phyloP scores from a whole-genome alignment of 2,329 filamentous ascomycete genomes.

The Aspergillus chevalieri region DNA sequence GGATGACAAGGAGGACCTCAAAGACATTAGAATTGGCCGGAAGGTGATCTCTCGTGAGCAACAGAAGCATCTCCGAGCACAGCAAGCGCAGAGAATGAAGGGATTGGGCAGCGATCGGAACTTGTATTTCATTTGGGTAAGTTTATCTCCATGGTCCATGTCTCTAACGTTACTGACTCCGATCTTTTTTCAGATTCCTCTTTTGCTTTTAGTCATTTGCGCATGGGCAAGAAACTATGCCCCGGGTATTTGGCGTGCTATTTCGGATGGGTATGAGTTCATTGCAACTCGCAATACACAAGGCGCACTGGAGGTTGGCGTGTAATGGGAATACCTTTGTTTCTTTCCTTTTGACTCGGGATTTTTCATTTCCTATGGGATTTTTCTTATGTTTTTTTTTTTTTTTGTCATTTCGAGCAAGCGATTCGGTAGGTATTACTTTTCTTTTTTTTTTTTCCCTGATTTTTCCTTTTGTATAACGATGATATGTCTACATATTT shows the following conservation, averaged over 20 bases:
- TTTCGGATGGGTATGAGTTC: conserved; percentile 34
- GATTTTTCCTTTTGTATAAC: conserved; percentile 23
- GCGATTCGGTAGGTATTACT: conserved; percentile 11
- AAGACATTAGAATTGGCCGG: conserved; percentile 38
- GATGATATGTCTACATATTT: conserved; percentile 27
- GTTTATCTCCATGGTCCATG: conserved; percentile 11
- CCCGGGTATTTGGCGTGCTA: conserved; percentile 36
- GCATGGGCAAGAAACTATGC: conserved; percentile 41
- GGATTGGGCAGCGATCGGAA: conserved; percentile 45
- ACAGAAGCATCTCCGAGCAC: conserved; percentile 41
- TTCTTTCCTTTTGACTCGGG: conserved; percentile 3
- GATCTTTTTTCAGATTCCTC: conserved; percentile 33
- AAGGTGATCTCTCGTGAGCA: conserved; percentile 41
- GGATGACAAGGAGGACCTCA: conserved; percentile 30
- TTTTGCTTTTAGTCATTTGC: conserved; percentile 41
- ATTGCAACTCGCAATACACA: conserved; percentile 31
- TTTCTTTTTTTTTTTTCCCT: conserved; percentile 3
- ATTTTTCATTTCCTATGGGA: background rate
- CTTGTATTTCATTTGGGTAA: conserved; percentile 51
- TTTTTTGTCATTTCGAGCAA: conserved; percentile 15
- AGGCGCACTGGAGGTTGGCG: conserved; percentile 26
- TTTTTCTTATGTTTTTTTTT: conserved; percentile 3
- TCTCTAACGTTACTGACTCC: conserved; percentile 15
- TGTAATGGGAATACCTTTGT: conserved; percentile 15
- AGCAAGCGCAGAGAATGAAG: conserved; percentile 45